Evolutionary conservation across 2,329 filamentous ascomycete species (phyloP).

Genomic region (Penicillium sp.): DNA sequence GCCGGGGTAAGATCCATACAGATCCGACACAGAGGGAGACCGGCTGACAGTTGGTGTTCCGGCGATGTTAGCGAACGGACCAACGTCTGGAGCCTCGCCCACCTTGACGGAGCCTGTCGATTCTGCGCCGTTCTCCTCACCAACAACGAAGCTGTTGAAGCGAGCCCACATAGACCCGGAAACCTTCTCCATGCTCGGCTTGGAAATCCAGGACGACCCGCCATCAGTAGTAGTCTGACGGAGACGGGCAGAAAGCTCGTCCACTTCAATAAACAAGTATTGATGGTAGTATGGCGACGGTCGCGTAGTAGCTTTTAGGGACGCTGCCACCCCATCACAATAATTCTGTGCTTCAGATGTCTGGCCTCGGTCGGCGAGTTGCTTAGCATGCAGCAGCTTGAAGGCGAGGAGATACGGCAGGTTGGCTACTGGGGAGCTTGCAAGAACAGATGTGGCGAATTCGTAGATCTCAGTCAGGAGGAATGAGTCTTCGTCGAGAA

Average conservation of each 20-base stretch:
- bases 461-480: conserved; percentile 96
- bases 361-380: conserved; percentile 81
- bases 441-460: conserved; percentile 77
- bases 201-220: conserved; percentile 86
- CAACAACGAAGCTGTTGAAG: conserved; percentile 95
- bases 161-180: conserved; percentile 87
- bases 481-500: conserved; percentile 82
- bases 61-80: conserved; percentile 81
- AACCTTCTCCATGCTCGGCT: conserved; percentile 94
- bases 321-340: conserved; percentile 78
- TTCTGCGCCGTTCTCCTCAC: conserved; percentile 76
- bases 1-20: conserved; percentile 66
- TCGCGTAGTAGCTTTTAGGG: conserved; percentile 79
- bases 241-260: conserved; percentile 81
- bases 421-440: conserved; percentile 58
- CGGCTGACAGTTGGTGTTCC: conserved; percentile 76
- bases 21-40: conserved; percentile 74
- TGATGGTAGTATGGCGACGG: conserved; percentile 85
- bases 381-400: conserved; percentile 86
- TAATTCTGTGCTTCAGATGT: conserved; percentile 86
- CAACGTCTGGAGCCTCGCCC: conserved; percentile 60
- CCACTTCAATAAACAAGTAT: conserved; percentile 73
- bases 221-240: conserved; percentile 84
- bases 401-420: conserved; percentile 86
- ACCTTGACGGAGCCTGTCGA: conserved; percentile 63